These are phyloP conservation scores for Bruguiera hainesii DNA, from an alignment of 441 rosid species.

Conservation along the genomic window DNA sequence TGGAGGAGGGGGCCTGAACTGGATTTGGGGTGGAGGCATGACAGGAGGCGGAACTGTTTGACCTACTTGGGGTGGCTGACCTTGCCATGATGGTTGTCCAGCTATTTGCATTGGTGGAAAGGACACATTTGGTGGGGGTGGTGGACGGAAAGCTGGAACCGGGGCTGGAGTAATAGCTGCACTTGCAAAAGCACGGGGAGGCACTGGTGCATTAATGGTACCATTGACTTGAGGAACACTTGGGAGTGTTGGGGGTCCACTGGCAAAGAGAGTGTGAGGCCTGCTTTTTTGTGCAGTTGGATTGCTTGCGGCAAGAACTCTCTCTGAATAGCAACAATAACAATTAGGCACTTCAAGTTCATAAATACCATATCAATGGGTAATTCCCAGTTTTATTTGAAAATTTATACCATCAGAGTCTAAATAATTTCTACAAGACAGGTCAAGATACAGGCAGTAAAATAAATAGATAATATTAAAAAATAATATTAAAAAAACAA, in stretches of 20 bases:
- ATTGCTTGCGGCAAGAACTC: constrained; percentile 95
- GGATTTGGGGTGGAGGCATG: constrained; percentile 63
- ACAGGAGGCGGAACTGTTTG: constrained; percentile 37
- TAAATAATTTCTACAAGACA: too few species aligned
- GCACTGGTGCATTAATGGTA: constrained; percentile 42
- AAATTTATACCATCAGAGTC: too few species aligned
- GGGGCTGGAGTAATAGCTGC: constrained; percentile 51
- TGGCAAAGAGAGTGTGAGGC: constrained; percentile 90
- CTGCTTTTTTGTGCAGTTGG: constrained; percentile 79
- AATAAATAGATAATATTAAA: not conserved
- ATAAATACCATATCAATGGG: too few species aligned
- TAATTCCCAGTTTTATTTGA: too few species aligned
- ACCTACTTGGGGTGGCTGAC: constrained; percentile 61
- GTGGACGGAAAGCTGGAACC: constrained; percentile 52
- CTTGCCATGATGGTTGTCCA: constrained; percentile 57
- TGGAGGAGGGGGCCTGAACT: constrained; percentile 55
- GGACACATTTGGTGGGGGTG: constrained; percentile 54
- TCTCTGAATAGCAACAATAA: constrained; percentile 47
- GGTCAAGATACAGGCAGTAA: too few species aligned
- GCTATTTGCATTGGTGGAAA: constrained; percentile 41
- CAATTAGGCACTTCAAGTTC: not conserved
- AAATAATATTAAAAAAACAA: not conserved
- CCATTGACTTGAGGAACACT: constrained; percentile 61
- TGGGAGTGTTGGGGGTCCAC: constrained; percentile 73
- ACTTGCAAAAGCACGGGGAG: constrained; percentile 59